Percentiles rank a stretch among this genome's conserved stretches.
Evolutionary conservation across 306 rosid genomes (phyloP).

Genomic region (Begonia fuchsioides): DNA sequence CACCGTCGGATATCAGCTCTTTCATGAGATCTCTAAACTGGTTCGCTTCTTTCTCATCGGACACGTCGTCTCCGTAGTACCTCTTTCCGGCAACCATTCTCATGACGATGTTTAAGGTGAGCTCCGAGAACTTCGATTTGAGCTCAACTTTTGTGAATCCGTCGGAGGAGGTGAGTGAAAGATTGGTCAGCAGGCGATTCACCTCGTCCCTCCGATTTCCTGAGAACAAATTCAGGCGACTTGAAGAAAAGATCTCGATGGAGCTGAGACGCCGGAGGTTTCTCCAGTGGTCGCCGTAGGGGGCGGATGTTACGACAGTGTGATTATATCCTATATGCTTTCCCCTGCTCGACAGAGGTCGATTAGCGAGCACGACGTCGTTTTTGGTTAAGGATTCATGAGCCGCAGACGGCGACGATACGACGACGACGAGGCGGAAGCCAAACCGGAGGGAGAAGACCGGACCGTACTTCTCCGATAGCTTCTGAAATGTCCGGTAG

Average conservation of each 20-base stretch:
- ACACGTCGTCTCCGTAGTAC: conserved; percentile 24
- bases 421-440: conserved; percentile 18
- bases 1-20: conserved; percentile 5
- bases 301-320: conserved; percentile 14
- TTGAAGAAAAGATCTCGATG: conserved; percentile 37
- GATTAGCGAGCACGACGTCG: conserved; percentile 45
- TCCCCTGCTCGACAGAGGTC: conserved; percentile 9
- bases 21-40: conserved; percentile 20
- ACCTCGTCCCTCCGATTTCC: conserved; percentile 31
- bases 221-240: conserved; percentile 14
- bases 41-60: conserved; percentile 25
- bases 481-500: conserved; percentile 16
- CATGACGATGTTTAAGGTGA: conserved; percentile 46
- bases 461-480: conserved; percentile 33
- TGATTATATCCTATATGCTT: conserved; percentile 32
- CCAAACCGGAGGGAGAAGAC: conserved; percentile 17
- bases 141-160: conserved; percentile 24
- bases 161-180: neutral
- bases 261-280: conserved; percentile 58
- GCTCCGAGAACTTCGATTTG: conserved; percentile 16
- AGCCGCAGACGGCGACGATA: conserved; percentile 27
- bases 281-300: conserved; percentile 75
- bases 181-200: conserved; percentile 16
- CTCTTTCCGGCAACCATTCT: conserved; percentile 63
- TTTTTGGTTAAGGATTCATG: conserved; percentile 66